Conservation (phyloP, 140 eudicot species). For the Oenanthe javanica region DNA sequence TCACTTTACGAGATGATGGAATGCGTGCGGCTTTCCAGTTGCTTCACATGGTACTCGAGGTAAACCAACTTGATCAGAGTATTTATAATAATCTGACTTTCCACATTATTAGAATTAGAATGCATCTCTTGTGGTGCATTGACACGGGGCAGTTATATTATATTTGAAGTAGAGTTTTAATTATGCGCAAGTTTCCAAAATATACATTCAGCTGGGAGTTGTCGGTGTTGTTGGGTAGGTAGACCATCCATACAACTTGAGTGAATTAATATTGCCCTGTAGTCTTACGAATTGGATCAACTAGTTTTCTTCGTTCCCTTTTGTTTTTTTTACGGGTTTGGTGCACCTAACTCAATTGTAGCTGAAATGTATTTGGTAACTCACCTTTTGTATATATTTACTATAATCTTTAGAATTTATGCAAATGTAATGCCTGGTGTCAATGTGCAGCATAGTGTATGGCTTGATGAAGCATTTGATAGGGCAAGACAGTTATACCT, state of each 20-base stretch:
- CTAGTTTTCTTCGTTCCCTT: background rate
- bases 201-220: background rate
- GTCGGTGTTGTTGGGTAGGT: background rate
- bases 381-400: background rate
- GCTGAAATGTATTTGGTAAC: background rate
- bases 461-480: conserved; percentile 99
- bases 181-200: background rate
- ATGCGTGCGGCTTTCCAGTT: conserved; percentile 99
- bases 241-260: background rate
- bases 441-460: conserved; percentile 88
- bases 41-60: conserved; percentile 99
- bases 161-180: background rate
- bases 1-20: conserved; percentile 84
- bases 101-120: background rate
- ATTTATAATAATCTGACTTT: background rate
- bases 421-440: background rate
- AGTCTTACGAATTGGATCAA: background rate
- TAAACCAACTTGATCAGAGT: conserved; percentile 14
- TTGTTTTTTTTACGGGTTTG: background rate
- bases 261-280: background rate
- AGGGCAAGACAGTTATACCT: conserved; percentile 93
- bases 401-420: background rate
- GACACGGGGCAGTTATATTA: background rate
- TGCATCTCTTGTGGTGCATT: conserved; percentile 2
- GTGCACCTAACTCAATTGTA: background rate